phyloP scores from a whole-genome alignment of 2,329 filamentous ascomycete genomes.

The Diaporthe destruens region DNA sequence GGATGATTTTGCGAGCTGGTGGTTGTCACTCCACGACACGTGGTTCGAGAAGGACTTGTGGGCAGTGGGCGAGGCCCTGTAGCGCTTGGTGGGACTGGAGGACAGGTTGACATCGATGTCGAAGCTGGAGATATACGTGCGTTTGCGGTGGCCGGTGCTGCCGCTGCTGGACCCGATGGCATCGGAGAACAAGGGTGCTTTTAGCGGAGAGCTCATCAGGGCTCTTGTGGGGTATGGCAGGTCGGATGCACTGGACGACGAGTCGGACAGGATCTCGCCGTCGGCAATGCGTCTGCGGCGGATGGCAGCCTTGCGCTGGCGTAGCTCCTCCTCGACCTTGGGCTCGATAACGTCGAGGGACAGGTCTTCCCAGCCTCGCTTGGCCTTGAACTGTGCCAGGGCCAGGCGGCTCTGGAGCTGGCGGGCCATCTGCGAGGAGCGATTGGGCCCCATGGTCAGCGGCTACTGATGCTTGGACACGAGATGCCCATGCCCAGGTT shows the following conservation, averaged over 20 bases:
- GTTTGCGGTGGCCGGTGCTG: constrained; percentile 74
- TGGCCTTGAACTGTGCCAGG: constrained; percentile 96
- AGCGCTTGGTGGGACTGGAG: constrained; percentile 76
- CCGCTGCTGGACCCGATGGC: constrained; percentile 79
- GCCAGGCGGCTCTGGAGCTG: constrained; percentile 94
- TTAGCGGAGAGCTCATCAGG: constrained; percentile 88
- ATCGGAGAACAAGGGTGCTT: constrained; percentile 86
- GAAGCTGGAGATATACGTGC: constrained; percentile 71
- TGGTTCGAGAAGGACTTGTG: constrained; percentile 69
- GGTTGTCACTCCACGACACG: constrained; percentile 80
- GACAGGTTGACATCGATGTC: constrained; percentile 62
- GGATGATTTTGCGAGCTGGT: constrained; percentile 86
- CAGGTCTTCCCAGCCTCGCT: constrained; percentile 94
- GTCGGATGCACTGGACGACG: constrained; percentile 86
- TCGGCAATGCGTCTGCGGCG: constrained; percentile 77
- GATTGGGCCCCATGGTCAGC: constrained; percentile 35
- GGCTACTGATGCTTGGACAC: constrained; percentile 37
- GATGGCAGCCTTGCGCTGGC: constrained; percentile 40
- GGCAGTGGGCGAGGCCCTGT: constrained; percentile 74
- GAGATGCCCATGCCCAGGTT: constrained; percentile 19
- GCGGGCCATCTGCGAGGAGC: constrained; percentile 80
- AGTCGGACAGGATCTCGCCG: constrained; percentile 85
- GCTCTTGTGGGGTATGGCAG: constrained; percentile 75
- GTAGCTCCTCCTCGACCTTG: constrained; percentile 81
- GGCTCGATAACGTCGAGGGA: constrained; percentile 89